A percentile compares a stretch with the other conserved stretches of the same genome.
phyloP scores from a whole-genome alignment of 2,329 filamentous ascomycete species.

The Akanthomyces lecanii region DNA sequence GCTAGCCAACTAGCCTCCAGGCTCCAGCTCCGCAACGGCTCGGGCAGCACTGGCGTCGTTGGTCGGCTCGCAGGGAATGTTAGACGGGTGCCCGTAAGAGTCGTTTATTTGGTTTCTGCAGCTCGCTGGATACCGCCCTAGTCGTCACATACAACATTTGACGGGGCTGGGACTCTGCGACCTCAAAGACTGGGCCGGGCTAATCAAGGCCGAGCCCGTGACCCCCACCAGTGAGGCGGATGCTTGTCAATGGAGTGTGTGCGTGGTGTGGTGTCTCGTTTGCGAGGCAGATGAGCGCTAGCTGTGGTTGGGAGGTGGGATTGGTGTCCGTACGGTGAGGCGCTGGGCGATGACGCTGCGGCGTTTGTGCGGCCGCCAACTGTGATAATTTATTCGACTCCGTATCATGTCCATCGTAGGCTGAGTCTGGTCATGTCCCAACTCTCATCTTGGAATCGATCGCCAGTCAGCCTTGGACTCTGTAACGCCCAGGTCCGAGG shows the following conservation, averaged over 20 bases:
- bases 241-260: slow-evolving; percentile 16
- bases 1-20: too few species aligned
- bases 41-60: not conserved
- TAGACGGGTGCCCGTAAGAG: not conserved
- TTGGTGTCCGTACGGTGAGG: not conserved
- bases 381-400: not conserved
- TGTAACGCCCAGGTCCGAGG: not conserved
- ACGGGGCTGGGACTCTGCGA: not conserved
- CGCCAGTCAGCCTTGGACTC: not conserved
- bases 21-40: not conserved
- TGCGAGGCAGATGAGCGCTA: not conserved
- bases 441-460: not conserved
- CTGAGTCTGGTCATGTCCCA: too few species aligned
- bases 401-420: too few species aligned
- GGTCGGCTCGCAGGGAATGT: not conserved
- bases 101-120: not conserved
- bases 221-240: not conserved
- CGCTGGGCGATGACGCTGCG: not conserved
- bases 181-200: too few species aligned
- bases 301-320: not conserved
- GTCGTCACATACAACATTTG: not conserved
- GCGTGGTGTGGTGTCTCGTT: not conserved
- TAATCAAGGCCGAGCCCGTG: not conserved
- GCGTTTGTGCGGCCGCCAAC: not conserved
- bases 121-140: too few species aligned